Evolutionary conservation across 257 asterid species (phyloP).

Genomic region (Phtheirospermum japonicum): DNA sequence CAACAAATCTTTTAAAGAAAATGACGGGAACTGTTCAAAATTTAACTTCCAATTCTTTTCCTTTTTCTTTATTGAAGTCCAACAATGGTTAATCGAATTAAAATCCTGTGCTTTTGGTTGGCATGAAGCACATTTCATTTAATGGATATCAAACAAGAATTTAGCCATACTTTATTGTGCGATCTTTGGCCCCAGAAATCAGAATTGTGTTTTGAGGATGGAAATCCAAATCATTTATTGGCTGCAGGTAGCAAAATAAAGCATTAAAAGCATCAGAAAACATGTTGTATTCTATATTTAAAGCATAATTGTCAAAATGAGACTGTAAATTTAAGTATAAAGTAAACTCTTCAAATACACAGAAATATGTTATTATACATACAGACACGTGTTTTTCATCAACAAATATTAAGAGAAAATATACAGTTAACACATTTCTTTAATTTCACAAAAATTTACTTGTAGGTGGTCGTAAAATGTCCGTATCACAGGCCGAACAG

Average conservation of each 20-base stretch:
- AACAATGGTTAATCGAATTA: conserved; percentile 12
- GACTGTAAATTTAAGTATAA: neutral
- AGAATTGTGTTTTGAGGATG: conserved; percentile 80
- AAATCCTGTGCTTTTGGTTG: conserved; percentile 8
- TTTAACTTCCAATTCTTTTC: neutral
- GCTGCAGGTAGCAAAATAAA: conserved; percentile 51
- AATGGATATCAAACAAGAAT: conserved; percentile 23
- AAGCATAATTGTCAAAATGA: conserved; percentile 17
- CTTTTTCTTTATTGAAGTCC: conserved; percentile 9
- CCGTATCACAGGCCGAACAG: conserved; percentile 63
- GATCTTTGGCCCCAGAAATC: conserved; percentile 87
- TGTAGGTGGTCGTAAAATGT: conserved; percentile 77
- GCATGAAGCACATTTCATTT: conserved; percentile 15
- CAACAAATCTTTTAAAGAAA: conserved; percentile 9
- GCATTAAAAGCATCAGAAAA: conserved; percentile 28
- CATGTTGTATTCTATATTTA: conserved; percentile 11
- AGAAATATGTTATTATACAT: conserved; percentile 9
- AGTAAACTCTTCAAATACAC: conserved; percentile 15
- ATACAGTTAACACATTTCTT: conserved; percentile 14
- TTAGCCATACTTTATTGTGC: conserved; percentile 70
- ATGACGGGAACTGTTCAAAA: neutral
- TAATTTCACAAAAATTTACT: conserved; percentile 37
- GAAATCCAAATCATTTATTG: conserved; percentile 86
- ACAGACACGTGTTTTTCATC: conserved; percentile 16
- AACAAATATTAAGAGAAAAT: conserved; percentile 7